Conservation (phyloP, 2,329 filamentous ascomycete species). For the Chalaropsis thielavioides region DNA sequence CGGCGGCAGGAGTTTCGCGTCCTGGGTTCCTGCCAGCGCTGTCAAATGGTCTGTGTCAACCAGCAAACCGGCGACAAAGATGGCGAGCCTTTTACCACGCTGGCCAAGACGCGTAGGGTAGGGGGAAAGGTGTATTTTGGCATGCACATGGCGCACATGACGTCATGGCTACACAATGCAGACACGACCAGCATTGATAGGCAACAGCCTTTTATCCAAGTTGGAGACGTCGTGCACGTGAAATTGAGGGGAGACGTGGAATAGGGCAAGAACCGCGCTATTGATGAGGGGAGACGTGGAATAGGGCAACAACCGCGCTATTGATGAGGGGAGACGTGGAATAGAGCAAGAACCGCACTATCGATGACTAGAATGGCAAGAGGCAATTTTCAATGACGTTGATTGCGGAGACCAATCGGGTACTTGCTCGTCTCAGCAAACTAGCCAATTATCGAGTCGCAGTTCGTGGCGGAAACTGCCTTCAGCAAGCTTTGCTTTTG, state of each 20-base stretch:
- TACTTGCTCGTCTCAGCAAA: too few species aligned
- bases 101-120: constrained; percentile 73
- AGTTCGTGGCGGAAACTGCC: too few species aligned
- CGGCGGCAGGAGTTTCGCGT: constrained; percentile 51
- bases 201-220: neutral
- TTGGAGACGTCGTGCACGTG: constrained; percentile 11
- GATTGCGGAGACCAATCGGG: too few species aligned
- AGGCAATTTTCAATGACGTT: too few species aligned
- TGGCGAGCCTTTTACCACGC: constrained; percentile 74
- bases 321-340: too few species aligned
- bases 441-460: too few species aligned
- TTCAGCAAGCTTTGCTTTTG: too few species aligned
- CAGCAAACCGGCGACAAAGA: constrained; percentile 64
- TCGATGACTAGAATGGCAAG: too few species aligned
- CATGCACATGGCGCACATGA: constrained; percentile 52
- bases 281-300: neutral
- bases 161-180: neutral
- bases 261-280: neutral
- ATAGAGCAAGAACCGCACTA: too few species aligned
- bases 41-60: constrained; percentile 93
- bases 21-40: constrained; percentile 71
- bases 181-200: neutral
- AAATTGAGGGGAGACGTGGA: neutral
- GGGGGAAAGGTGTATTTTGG: constrained; percentile 84
- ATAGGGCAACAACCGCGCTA: neutral